A percentile compares a stretch with the other conserved stretches of the same genome.
Evolutionary conservation across 192 early-diverging fungal species (phyloP).

Genomic region (Backusella macrospora): DNA sequence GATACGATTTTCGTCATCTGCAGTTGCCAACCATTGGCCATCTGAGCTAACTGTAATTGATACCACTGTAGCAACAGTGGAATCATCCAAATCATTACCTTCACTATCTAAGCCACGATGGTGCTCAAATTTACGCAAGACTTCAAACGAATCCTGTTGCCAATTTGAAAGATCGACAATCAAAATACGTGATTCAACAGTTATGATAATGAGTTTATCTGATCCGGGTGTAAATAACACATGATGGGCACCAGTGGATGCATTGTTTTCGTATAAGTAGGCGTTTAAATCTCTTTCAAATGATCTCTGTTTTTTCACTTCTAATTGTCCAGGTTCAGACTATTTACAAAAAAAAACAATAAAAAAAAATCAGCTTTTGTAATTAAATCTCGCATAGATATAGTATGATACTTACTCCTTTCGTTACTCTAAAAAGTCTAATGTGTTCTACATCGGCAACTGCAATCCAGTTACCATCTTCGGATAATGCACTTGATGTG

Average conservation of each 20-base stretch:
- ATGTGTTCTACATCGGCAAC: conserved; percentile 76
- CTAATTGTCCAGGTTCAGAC: conserved; percentile 43
- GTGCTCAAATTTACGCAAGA: conserved; percentile 66
- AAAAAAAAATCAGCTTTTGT: neutral
- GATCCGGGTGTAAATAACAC: conserved; percentile 83
- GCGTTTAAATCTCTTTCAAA: conserved; percentile 37
- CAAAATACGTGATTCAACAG: conserved; percentile 72
- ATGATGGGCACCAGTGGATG: conserved; percentile 59
- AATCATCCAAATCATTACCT: conserved; percentile 32
- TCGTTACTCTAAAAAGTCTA: conserved; percentile 62
- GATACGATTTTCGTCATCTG: conserved; percentile 73
- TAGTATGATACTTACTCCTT: conserved; percentile 44
- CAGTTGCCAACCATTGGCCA: conserved; percentile 80
- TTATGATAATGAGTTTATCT: conserved; percentile 73
- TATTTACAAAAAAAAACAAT: conserved; percentile 23
- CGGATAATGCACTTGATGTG: conserved; percentile 72
- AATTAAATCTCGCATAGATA: neutral
- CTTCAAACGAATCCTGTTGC: conserved; percentile 56
- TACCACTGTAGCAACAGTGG: conserved; percentile 58
- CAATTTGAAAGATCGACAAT: conserved; percentile 76
- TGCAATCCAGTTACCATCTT: conserved; percentile 82
- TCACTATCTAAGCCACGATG: conserved; percentile 59
- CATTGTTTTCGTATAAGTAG: conserved; percentile 34
- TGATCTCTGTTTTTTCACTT: conserved; percentile 48
- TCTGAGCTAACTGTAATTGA: conserved; percentile 78